Evolutionary conservation across 768 basidiomycete species (phyloP), one percentile per base, ranked within the genome.

Genomic region (Boletellus sp.): DNA sequence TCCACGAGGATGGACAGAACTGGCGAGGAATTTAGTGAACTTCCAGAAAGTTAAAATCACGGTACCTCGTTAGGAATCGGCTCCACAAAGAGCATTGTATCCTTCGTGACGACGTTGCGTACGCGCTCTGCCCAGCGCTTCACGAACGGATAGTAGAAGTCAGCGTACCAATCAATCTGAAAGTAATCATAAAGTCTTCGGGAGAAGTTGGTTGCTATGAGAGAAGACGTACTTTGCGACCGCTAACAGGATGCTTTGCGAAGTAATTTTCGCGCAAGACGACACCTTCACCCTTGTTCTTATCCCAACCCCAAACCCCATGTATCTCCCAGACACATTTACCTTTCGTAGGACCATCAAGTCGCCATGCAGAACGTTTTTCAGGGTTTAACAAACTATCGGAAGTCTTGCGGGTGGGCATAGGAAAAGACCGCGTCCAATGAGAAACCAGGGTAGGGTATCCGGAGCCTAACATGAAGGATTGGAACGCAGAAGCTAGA

Each of bases 261-360:
- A 99, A 99, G 63, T 96, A 98, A 55, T 77, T 87, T 63, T 92
- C 90, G 42, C 88, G 76, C 47, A 98, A 67, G 4, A 89, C 83
- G 2, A 94, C 83, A 0, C 83, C 84, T 52, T 80, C 74, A 13
- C 83, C 68, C 58, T 83, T 85, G 24, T 70, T 71, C 6, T 66
- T 69, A 59, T 91, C 87, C 85, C 87, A 97, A 0, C 83, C 81
- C 95, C 96, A 99, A 4, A 98, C 90, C 16, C 89, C 90, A 55
- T 98, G 93, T 72, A 85, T 78, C 59, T 90, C 85, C 94, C 94
- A 95, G 4, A 94, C 57, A 61, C 94, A 96, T 50, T 76, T 65
- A 13, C 85, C 83, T 53, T 64, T 45, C 0, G 85, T 88, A 12
- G 92, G 90, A 0, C 91, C 90, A 58, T 89, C 83, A 6, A 66